Evolutionary conservation across 148 eudicot genomes (phyloP).

Genomic region (Pharnaceum exiguum): DNA sequence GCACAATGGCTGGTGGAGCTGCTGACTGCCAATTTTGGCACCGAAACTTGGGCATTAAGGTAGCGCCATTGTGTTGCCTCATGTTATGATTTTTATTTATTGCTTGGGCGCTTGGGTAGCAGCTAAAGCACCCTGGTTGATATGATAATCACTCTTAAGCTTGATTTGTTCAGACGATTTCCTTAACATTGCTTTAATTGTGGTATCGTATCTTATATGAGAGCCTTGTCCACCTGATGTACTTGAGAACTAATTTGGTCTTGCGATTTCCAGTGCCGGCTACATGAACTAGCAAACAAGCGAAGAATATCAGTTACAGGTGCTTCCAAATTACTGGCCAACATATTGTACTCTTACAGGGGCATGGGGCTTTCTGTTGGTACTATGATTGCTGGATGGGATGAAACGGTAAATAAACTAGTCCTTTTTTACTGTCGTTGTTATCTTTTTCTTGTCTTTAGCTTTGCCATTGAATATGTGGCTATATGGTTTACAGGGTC

Average conservation of each 20-base stretch:
- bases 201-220: background rate
- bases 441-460: background rate
- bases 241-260: background rate
- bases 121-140: too few species aligned
- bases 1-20: slow-evolving; percentile 99
- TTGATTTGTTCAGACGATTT: too few species aligned
- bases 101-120: too few species aligned
- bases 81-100: background rate
- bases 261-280: slow-evolving; percentile 52
- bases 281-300: slow-evolving; percentile 95
- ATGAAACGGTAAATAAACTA: slow-evolving; percentile 62
- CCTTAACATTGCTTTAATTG: background rate
- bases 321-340: slow-evolving; percentile 93
- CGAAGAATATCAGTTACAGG: slow-evolving; percentile 95
- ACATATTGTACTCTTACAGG: slow-evolving; percentile 81
- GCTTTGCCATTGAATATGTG: background rate
- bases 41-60: slow-evolving; percentile 95
- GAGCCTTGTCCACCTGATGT: background rate
- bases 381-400: slow-evolving; percentile 99
- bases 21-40: slow-evolving; percentile 99
- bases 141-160: too few species aligned
- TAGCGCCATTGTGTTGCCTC: slow-evolving; percentile 10
- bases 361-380: slow-evolving; percentile 99
- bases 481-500: slow-evolving; percentile 55
- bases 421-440: background rate